phyloP scores from a whole-genome alignment of 2,329 filamentous ascomycete species.

The Cadophora luteo-olivacea region DNA sequence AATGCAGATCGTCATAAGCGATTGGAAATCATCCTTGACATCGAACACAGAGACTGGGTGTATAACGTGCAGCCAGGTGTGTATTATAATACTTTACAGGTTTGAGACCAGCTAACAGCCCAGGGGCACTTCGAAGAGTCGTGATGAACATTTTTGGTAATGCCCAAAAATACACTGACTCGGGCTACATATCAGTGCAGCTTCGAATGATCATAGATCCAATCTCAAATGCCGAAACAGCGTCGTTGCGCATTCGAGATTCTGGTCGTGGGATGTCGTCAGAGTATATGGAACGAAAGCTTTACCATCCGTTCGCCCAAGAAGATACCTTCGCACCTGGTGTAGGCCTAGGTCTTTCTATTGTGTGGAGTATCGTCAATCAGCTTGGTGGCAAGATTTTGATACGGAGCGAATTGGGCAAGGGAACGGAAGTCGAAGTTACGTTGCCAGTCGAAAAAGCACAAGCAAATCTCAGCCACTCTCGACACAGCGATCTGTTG shows the following conservation, averaged over 20 bases:
- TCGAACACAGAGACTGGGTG: slow-evolving; percentile 40
- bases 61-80: slow-evolving; percentile 39
- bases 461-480: neutral
- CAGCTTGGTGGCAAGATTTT: slow-evolving; percentile 65
- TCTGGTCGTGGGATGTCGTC: slow-evolving; percentile 67
- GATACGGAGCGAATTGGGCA: slow-evolving; percentile 58
- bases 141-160: slow-evolving; percentile 69
- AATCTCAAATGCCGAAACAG: neutral
- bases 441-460: slow-evolving; percentile 47
- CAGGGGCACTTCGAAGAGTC: slow-evolving; percentile 44
- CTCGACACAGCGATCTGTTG: slow-evolving; percentile 1
- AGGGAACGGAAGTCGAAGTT: slow-evolving; percentile 61
- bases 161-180: slow-evolving; percentile 63
- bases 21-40: slow-evolving; percentile 40
- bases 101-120: neutral
- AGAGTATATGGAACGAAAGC: slow-evolving; percentile 62
- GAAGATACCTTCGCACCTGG: slow-evolving; percentile 66
- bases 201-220: slow-evolving; percentile 27
- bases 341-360: slow-evolving; percentile 66
- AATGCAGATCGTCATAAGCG: neutral
- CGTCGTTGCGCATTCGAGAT: slow-evolving; percentile 58
- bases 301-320: slow-evolving; percentile 67
- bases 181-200: slow-evolving; percentile 55
- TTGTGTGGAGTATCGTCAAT: slow-evolving; percentile 64
- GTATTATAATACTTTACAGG: neutral